Conservation (phyloP, 495 filamentous ascomycete genomes). For the Tuber aestivum region DNA sequence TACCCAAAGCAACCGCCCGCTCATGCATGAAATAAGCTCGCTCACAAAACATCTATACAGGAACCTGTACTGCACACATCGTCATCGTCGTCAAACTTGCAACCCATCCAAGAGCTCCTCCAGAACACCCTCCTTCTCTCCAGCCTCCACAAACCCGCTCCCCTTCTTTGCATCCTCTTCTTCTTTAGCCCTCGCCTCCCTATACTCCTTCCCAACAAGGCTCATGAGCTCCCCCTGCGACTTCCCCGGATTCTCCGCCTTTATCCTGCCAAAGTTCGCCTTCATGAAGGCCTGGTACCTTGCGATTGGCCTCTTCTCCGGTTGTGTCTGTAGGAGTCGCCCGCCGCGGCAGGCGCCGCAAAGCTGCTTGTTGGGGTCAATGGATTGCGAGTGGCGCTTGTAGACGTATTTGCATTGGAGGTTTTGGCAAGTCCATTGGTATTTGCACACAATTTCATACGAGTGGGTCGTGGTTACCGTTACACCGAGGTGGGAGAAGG, state of each 20-base stretch:
- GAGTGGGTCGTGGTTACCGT: slow-evolving; percentile 77
- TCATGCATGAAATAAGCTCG: background rate
- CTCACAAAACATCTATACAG: background rate
- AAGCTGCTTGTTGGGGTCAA: slow-evolving; percentile 58
- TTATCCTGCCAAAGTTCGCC: slow-evolving; percentile 55
- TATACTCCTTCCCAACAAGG: slow-evolving; percentile 51
- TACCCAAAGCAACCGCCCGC: background rate
- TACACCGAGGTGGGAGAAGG: slow-evolving; percentile 53
- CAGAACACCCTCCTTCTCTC: slow-evolving; percentile 13
- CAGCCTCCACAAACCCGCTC: slow-evolving; percentile 8
- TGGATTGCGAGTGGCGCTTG: slow-evolving; percentile 75
- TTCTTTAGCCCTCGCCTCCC: slow-evolving; percentile 42
- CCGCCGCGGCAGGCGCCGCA: slow-evolving; percentile 65
- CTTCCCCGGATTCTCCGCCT: slow-evolving; percentile 49
- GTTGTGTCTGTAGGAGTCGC: slow-evolving; percentile 68
- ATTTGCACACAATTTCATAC: slow-evolving; percentile 87
- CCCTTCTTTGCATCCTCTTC: background rate
- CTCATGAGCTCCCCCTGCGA: slow-evolving; percentile 63
- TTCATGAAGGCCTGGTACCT: slow-evolving; percentile 66
- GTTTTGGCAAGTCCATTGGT: slow-evolving; percentile 66
- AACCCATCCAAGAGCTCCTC: slow-evolving; percentile 20
- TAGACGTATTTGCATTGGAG: slow-evolving; percentile 59
- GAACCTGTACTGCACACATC: background rate
- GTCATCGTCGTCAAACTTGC: slow-evolving; percentile 21
- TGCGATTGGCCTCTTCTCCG: slow-evolving; percentile 48